phyloP scores from a whole-genome alignment of 257 asterid genomes.

The Capsicum pubescens region DNA sequence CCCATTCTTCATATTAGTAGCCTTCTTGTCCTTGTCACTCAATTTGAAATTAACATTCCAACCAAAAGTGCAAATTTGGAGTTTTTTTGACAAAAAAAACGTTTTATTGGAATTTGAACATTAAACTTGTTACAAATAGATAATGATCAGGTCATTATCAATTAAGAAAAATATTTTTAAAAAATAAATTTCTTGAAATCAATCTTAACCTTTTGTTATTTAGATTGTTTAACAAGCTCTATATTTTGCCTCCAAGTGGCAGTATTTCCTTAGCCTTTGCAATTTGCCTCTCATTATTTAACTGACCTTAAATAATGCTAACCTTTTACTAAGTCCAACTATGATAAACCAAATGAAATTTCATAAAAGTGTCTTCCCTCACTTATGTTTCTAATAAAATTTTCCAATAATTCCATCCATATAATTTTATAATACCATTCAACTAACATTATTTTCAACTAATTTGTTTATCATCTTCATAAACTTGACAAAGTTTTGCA shows the following conservation, averaged over 20 bases:
- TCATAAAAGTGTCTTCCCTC: background rate
- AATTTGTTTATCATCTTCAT: background rate
- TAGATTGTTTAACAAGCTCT: conserved; percentile 35
- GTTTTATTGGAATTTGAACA: background rate
- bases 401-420: background rate
- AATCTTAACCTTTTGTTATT: conserved; percentile 29
- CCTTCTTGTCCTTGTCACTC: background rate
- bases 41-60: background rate
- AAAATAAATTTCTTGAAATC: background rate
- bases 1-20: background rate
- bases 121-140: background rate
- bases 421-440: background rate
- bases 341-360: background rate
- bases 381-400: background rate
- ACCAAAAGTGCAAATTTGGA: conserved; percentile 27
- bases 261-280: conserved; percentile 10
- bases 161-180: background rate
- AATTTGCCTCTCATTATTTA: background rate
- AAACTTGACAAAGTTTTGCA: background rate
- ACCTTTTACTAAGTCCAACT: conserved; percentile 15
- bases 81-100: background rate
- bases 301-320: background rate
- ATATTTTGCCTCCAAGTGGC: conserved; percentile 69
- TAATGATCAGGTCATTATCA: conserved; percentile 11
- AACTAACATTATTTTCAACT: background rate